Evolutionary conservation across 345 rosid genomes (phyloP), one percentile per base, ranked within the genome.

Genomic region (Dovyalis caffra): DNA sequence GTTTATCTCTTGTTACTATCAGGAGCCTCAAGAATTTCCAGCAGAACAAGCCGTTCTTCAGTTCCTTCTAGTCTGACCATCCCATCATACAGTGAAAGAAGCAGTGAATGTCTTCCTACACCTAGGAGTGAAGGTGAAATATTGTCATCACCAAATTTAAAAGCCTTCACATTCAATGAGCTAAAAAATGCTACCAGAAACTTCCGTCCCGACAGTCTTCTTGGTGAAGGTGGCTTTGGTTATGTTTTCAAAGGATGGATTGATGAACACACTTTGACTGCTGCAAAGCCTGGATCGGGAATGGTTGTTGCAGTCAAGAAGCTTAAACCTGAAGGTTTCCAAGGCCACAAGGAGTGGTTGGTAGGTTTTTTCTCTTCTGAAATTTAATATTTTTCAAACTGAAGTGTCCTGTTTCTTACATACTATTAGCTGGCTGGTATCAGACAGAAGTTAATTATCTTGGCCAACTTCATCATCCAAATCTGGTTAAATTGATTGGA

Each of bases 281-380:
- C 99, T 80, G 83, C 93, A 2, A 91, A 68, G 79, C 95, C 99
- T 28, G 98, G 98, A 68, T 91, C 91, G 1, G 96, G 99, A 72
- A 85, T 93, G 80, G 99, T 95, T 64, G 92, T 95, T 51, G 99
- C 99, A 47, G 99, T 91, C 64, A 95, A 95, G 89, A 93, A 87
- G 78, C 96, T 95, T 60, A 95, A 91, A 79, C 90, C 94, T 66
- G 98, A 95, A 83, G 99, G 99, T 15, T 90, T 88, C 81, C 99
- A 95, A 79, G 99, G 99, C 63, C 99, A 95, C 85, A 92, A 95
- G 77, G 99, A 95, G 88, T 95, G 99, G 99, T 64, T 95, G 98
- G 99, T 95, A 77, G 45, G 81, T 86, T 66, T 51, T 18, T 0
- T 75, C 53, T 78, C 28, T 29, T 75, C 5, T 18, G 14, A 35